A percentile compares a stretch with the other conserved stretches of the same genome.
phyloP scores from a whole-genome alignment of 2,329 filamentous ascomycete species.

The Apiospora malaysiana region DNA sequence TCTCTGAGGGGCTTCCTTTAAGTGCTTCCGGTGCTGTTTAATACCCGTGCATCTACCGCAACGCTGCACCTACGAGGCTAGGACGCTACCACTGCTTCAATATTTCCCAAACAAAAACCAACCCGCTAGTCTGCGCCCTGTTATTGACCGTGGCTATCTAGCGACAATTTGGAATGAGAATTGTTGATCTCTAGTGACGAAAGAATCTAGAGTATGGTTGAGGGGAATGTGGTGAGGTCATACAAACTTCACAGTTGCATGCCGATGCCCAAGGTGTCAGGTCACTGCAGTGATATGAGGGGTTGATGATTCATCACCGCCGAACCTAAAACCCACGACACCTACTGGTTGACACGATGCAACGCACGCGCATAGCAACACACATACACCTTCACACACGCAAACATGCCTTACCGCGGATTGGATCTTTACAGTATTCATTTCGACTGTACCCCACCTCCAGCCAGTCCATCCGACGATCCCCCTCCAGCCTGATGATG shows the following conservation, averaged over 20 bases:
- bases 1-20: background rate
- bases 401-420: background rate
- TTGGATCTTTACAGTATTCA: background rate
- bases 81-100: background rate
- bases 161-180: background rate
- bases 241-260: constrained; percentile 16
- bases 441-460: background rate
- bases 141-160: background rate
- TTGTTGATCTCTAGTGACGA: background rate
- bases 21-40: background rate
- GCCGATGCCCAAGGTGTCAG: constrained; percentile 3
- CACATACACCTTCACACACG: background rate
- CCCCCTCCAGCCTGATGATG: background rate
- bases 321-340: constrained; percentile 10
- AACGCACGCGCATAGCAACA: background rate
- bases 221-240: background rate
- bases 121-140: background rate
- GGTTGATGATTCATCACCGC: constrained; percentile 23
- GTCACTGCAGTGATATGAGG: constrained; percentile 15
- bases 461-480: constrained; percentile 1
- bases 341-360: background rate
- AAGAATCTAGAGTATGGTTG: background rate
- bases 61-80: background rate
- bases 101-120: background rate
- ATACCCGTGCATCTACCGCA: background rate